Evolutionary conservation across 164 flowering plant species (phyloP).

Genomic region (Litsea cubeba): DNA sequence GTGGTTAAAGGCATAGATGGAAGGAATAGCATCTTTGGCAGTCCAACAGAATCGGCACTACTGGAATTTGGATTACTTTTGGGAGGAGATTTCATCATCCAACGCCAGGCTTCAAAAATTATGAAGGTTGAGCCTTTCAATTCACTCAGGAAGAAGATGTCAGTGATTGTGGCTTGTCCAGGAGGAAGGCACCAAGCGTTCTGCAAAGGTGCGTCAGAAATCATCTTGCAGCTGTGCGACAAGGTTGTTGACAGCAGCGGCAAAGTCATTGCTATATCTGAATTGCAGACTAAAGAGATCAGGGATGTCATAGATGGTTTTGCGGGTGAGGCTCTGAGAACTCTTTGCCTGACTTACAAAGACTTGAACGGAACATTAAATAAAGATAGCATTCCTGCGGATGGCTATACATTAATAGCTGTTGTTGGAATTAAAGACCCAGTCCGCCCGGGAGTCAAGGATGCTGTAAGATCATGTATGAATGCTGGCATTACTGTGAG

Average conservation of each 20-base stretch:
- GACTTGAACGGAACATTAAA: conserved; percentile 23
- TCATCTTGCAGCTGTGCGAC: conserved; percentile 41
- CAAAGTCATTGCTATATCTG: conserved; percentile 21
- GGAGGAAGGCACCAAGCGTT: conserved; percentile 49
- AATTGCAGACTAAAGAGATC: conserved; percentile 17
- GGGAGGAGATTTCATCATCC: conserved; percentile 47
- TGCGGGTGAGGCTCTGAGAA: conserved; percentile 44
- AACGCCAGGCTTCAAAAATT: conserved; percentile 29
- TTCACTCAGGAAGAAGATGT: conserved; percentile 73
- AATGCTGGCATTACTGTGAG: conserved; percentile 47
- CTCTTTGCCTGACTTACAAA: conserved; percentile 45
- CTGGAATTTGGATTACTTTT: conserved; percentile 60
- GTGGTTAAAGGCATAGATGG: conserved; percentile 56
- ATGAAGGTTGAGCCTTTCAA: conserved; percentile 72
- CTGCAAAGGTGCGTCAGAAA: conserved; percentile 91
- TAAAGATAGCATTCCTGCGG: conserved; percentile 25
- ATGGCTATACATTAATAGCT: conserved; percentile 42
- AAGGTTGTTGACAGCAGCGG: conserved; percentile 29
- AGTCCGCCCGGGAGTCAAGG: conserved; percentile 43
- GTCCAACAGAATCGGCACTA: conserved; percentile 75
- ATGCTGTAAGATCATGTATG: conserved; percentile 41
- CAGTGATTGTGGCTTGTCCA: conserved; percentile 56
- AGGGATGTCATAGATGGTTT: conserved; percentile 35
- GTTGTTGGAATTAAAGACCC: conserved; percentile 58
- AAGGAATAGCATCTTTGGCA: conserved; percentile 46